Percentiles rank a stretch among this genome's conserved stretches.
Evolutionary conservation across 345 rosid genomes (phyloP).

Genomic region (Geranium rotundifolium): DNA sequence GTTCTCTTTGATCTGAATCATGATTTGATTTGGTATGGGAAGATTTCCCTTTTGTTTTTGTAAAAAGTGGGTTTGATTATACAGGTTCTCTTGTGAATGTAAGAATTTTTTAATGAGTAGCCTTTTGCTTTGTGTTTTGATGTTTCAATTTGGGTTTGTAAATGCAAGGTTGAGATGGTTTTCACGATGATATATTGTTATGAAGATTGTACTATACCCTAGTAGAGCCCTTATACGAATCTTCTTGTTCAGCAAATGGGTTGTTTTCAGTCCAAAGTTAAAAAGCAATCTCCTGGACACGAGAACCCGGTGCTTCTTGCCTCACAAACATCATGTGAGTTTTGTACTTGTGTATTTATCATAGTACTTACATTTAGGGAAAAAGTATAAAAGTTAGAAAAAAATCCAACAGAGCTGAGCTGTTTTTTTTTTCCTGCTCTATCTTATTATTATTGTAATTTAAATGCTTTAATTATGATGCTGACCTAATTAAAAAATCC

Average conservation of each 20-base stretch:
- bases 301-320: conserved; percentile 83
- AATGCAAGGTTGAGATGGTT: conserved; percentile 15
- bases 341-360: background rate
- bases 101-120: background rate
- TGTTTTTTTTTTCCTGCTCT: no score
- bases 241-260: conserved; percentile 57
- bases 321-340: conserved; percentile 83
- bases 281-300: conserved; percentile 64
- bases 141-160: conserved; percentile 5
- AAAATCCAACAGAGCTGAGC: no score
- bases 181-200: conserved; percentile 10
- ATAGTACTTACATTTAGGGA: background rate
- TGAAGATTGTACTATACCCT: conserved; percentile 19
- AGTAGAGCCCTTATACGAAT: conserved; percentile 6
- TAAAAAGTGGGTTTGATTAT: background rate
- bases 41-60: no score
- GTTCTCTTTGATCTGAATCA: no score
- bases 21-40: no score
- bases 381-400: background rate
- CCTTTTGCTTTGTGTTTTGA: conserved; percentile 1
- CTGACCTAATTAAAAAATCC: no score
- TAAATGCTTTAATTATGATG: no score
- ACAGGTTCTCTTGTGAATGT: background rate
- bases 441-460: no score
- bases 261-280: conserved; percentile 72